Evolutionary conservation across 371 early-diverging fungal species (phyloP).

Genomic region (Apophysomyces elegans): DNA sequence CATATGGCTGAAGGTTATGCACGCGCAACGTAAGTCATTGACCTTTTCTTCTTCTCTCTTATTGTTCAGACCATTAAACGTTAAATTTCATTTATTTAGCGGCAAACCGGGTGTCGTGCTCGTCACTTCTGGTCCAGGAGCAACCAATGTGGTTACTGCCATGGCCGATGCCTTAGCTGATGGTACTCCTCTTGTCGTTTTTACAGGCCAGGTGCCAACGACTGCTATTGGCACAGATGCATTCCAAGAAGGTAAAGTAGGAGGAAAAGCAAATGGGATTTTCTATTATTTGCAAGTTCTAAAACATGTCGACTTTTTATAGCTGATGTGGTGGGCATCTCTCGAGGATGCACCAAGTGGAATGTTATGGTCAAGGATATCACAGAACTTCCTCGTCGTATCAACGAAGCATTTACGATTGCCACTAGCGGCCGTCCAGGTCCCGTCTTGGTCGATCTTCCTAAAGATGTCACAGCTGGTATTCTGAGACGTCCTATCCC

Average conservation of each 20-base stretch:
- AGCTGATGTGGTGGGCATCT: constrained; percentile 95
- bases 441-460: constrained; percentile 96
- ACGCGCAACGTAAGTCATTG: constrained; percentile 75
- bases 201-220: constrained; percentile 93
- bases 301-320: background rate
- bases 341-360: constrained; percentile 97
- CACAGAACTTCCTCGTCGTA: constrained; percentile 92
- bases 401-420: constrained; percentile 96
- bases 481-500: constrained; percentile 85
- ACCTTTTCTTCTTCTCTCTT: constrained; percentile 7
- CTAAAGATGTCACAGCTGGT: constrained; percentile 96
- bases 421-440: constrained; percentile 97
- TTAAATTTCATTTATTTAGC: constrained; percentile 31
- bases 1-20: constrained; percentile 99
- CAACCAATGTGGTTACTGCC: constrained; percentile 96
- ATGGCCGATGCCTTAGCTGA: constrained; percentile 97
- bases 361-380: constrained; percentile 98
- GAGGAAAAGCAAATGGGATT: too few relatives aligned
- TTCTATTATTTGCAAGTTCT: too few relatives aligned
- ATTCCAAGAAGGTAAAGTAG: constrained; percentile 82
- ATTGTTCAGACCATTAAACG: constrained; percentile 7
- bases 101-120: constrained; percentile 95
- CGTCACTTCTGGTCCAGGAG: constrained; percentile 98
- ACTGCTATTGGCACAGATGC: constrained; percentile 94
- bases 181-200: constrained; percentile 95